Percentiles rank a stretch among this genome's conserved stretches.
Conservation (phyloP, 2,329 filamentous ascomycete species). For the Fusarium dimerum region DNA sequence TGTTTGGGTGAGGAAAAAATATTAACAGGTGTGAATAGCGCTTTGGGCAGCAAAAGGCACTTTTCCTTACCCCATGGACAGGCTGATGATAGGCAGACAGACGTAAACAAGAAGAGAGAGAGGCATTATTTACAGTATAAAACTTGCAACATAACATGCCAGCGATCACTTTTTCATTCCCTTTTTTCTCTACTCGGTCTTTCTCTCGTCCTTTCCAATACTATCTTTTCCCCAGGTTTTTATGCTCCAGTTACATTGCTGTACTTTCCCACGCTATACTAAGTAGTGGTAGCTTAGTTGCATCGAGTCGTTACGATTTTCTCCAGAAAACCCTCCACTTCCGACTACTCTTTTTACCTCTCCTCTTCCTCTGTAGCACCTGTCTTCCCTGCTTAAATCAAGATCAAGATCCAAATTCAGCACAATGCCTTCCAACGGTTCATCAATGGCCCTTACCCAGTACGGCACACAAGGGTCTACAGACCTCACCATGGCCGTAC, state of each 20-base stretch:
- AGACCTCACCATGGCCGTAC: slow-evolving; percentile 72
- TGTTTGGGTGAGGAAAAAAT: slow-evolving; percentile 3
- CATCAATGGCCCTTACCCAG: slow-evolving; percentile 32
- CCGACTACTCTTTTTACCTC: slow-evolving; percentile 2
- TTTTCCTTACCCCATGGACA: slow-evolving; percentile 15
- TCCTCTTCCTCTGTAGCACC: slow-evolving; percentile 5
- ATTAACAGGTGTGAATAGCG: slow-evolving; percentile 19
- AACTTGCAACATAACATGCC: slow-evolving; percentile 14
- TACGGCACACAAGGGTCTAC: slow-evolving; percentile 37
- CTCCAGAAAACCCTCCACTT: slow-evolving; percentile 1
- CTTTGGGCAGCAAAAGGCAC: slow-evolving; percentile 33
- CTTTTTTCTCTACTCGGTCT: slow-evolving; percentile 9
- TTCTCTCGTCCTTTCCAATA: slow-evolving; percentile 1
- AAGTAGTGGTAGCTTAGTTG: background rate
- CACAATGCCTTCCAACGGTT: slow-evolving; percentile 25
- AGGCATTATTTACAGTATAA: slow-evolving; percentile 10
- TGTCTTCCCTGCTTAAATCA: slow-evolving; percentile 10
- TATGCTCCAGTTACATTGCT: background rate
- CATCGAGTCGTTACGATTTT: background rate
- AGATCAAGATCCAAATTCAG: slow-evolving; percentile 12
- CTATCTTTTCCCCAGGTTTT: background rate
- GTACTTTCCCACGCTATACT: background rate
- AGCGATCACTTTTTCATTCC: slow-evolving; percentile 10
- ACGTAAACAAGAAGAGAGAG: slow-evolving; percentile 20
- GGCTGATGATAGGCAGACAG: background rate